Evolutionary conservation across 2,329 filamentous ascomycete genomes (phyloP), one percentile per base, ranked within the genome.

Genomic region (Colletotrichum scovillei): DNA sequence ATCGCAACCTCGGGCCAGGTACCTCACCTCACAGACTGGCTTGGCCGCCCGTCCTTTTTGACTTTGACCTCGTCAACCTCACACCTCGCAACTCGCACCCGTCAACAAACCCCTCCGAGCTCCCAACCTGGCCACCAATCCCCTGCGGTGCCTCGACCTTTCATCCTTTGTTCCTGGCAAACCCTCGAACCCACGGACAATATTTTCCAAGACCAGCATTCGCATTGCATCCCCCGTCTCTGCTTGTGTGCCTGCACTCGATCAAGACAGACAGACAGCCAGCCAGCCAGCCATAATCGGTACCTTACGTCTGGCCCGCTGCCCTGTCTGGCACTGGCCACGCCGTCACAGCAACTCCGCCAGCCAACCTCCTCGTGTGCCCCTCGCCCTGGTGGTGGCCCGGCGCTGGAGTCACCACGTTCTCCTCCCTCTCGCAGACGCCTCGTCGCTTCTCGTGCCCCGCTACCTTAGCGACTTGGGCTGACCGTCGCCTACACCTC

Each of bases 271-370:
- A 63, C 63, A 19, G 66, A 66, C 59, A 38, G 68, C 69, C 63
- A 19, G 66, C 70, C 59, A 38, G 68, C 69, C 63, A 22, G 66
- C 70, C 38, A 53, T 30, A 60, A 65, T 73, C 70, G 67, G 70
- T 73, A 73, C 70, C 70, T 73, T 73, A 56, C 70, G 55, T 73
- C 70, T 62, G 24, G 46, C 67, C 70, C 67, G 16, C 14, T 14
- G 14, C 14, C 38, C 38, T 56, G 70, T 22, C 60, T 32, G 66
- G 59, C 70, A 49, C 42, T 49, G 42, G 42, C 42, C 42, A 19
- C 42, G 62, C 67, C 38, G 65, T 64, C 69, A 55, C 65, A 38
- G 52, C 62, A 32, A 30, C 52, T 59, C 68, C 11, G 46, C 70
- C 70, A 73, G 62, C 69, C 69, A 63, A 65, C 69, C 69, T 58